phyloP scores from a whole-genome alignment of 495 filamentous ascomycete species.

The Aspergillus bridgeri region DNA sequence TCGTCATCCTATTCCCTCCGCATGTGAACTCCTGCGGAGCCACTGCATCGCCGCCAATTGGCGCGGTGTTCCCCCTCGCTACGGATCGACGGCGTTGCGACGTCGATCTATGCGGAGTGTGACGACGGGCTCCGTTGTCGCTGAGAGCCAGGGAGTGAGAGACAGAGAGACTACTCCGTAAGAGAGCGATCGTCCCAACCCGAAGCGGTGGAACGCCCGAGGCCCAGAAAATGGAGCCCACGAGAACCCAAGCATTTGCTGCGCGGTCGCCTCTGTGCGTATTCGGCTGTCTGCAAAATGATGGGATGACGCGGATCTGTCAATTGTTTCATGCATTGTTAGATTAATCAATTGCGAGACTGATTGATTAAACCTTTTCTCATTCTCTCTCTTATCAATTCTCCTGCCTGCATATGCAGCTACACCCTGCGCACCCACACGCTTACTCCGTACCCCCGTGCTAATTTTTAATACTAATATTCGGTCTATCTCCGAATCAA shows the following conservation, averaged over 20 bases:
- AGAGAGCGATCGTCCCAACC: not conserved
- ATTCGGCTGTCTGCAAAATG: not conserved
- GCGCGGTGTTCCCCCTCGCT: not conserved
- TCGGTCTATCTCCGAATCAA: not conserved
- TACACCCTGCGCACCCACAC: not conserved
- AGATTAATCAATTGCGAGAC: not conserved
- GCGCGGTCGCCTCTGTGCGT: not conserved
- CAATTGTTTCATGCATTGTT: not conserved
- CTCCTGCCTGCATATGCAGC: not conserved
- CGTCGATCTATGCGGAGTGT: slow-evolving; percentile 11
- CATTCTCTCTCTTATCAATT: not conserved
- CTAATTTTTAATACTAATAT: not conserved
- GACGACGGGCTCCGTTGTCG: not conserved
- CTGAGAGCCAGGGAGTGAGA: too few species aligned
- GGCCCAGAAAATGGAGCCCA: not conserved
- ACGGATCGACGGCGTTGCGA: slow-evolving; percentile 8
- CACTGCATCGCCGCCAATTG: slow-evolving; percentile 2
- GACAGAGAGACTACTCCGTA: too few species aligned
- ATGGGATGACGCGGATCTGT: not conserved
- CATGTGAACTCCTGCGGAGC: slow-evolving; percentile 18
- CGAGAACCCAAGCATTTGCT: not conserved
- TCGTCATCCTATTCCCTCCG: slow-evolving; percentile 10
- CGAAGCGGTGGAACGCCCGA: not conserved
- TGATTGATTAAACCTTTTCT: not conserved
- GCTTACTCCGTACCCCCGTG: too few species aligned